These are phyloP conservation scores for Nectriaceae sp. DNA, from an alignment of 2,329 filamentous ascomycete species.

Conservation along the genomic window DNA sequence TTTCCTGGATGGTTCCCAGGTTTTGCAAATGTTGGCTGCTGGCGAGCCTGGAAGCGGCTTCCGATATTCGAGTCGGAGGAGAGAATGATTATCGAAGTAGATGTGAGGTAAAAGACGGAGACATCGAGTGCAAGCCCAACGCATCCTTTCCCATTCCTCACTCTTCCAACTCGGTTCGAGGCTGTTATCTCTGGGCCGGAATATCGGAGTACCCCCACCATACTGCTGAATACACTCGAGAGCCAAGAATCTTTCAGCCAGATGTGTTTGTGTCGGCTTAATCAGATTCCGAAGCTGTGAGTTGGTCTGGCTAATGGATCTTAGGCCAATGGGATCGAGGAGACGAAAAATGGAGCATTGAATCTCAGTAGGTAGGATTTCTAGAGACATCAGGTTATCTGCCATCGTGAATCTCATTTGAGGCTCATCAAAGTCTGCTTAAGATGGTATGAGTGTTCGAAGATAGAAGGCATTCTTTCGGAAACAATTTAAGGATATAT, in stretches of 20 bases:
- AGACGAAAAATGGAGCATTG: constrained; percentile 15
- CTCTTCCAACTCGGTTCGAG: constrained; percentile 1
- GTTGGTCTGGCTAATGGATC: constrained; percentile 15
- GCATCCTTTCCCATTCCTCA: constrained; percentile 6
- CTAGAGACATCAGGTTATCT: no score
- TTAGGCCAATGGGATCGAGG: constrained; percentile 16
- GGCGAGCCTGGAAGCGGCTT: constrained; percentile 13
- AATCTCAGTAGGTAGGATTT: constrained; percentile 11
- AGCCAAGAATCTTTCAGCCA: constrained; percentile 11
- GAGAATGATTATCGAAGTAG: constrained; percentile 11
- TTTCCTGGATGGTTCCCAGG: constrained; percentile 7
- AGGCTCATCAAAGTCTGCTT: no score
- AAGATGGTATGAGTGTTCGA: no score
- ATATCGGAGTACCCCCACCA: constrained; percentile 7
- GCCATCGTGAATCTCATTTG: no score
- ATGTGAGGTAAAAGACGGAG: constrained; percentile 13
- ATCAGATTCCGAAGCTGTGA: constrained; percentile 11
- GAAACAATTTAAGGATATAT: no score
- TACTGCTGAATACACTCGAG: constrained; percentile 1
- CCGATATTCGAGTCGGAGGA: constrained; percentile 7
- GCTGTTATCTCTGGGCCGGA: not conserved
- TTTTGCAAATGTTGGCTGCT: not conserved
- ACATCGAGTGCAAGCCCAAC: constrained; percentile 16
- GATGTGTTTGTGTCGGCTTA: constrained; percentile 7
- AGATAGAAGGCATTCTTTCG: no score